phyloP scores from a whole-genome alignment of 164 flowering plant genomes.

The Macadamia integrifolia region DNA sequence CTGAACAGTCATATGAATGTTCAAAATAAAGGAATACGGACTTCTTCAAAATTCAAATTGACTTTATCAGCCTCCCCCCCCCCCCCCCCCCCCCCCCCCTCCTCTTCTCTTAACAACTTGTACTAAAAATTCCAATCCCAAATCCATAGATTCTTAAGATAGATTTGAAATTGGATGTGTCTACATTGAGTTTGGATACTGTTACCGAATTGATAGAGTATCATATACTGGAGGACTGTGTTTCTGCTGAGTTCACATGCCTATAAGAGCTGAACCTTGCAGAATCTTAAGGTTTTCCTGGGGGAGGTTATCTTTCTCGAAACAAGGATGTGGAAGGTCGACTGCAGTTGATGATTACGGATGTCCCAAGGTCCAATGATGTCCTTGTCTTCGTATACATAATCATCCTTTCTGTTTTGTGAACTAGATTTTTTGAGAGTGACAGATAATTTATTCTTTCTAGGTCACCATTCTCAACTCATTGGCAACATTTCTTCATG shows the following conservation, averaged over 20 bases:
- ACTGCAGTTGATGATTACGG: not conserved
- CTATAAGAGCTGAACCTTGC: too few species aligned
- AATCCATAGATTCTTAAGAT: not conserved
- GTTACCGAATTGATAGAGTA: not conserved
- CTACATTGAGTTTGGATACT: not conserved
- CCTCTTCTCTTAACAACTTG: too few species aligned
- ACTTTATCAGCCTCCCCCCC: too few species aligned
- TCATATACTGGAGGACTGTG: not conserved
- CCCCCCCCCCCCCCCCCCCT: too few species aligned
- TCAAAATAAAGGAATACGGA: too few species aligned
- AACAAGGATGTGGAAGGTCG: not conserved
- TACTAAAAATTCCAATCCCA: too few species aligned
- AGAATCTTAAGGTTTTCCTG: not conserved
- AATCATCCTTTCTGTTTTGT: too few species aligned
- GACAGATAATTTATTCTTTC: not conserved
- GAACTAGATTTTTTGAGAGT: too few species aligned
- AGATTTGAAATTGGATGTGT: not conserved
- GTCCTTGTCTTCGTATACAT: not conserved
- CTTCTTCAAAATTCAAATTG: too few species aligned
- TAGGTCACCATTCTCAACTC: not conserved
- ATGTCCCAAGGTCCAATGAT: not conserved
- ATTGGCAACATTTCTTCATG: not conserved
- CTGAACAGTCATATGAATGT: too few species aligned
- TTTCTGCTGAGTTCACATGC: not conserved
- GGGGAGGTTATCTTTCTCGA: not conserved